Percentiles rank a stretch among this genome's conserved stretches.
phyloP scores from a whole-genome alignment of 2,329 filamentous ascomycete species.

The Lecanicillium sp. region DNA sequence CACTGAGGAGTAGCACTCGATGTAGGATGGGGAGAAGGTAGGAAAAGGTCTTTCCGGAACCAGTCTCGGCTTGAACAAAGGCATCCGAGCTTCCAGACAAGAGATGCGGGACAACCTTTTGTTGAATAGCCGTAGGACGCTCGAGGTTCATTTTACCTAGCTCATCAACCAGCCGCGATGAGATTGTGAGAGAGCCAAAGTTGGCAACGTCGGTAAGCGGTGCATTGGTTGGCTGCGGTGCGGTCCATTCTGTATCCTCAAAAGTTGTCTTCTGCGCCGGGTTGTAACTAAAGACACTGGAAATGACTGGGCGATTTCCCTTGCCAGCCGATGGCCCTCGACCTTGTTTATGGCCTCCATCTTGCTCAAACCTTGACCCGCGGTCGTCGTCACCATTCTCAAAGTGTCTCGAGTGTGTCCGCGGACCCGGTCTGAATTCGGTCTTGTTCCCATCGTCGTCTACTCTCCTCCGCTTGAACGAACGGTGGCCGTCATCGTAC shows the following conservation, averaged over 20 bases:
- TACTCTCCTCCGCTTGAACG: constrained; percentile 38
- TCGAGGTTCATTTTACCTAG: constrained; percentile 82
- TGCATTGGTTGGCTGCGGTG: constrained; percentile 77
- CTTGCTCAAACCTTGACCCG: neutral
- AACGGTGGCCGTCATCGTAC: constrained; percentile 22
- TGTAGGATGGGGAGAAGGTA: constrained; percentile 91
- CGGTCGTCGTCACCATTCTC: neutral
- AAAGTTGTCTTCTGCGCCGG: constrained; percentile 60
- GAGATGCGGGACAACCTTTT: constrained; percentile 75
- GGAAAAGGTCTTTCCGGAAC: constrained; percentile 95
- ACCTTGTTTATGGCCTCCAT: constrained; percentile 9
- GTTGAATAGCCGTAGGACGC: constrained; percentile 90
- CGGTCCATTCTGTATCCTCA: constrained; percentile 40
- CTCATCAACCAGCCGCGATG: constrained; percentile 70
- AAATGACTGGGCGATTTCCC: constrained; percentile 57
- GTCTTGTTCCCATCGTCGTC: constrained; percentile 12
- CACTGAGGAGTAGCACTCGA: constrained; percentile 69
- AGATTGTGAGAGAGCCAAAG: constrained; percentile 80
- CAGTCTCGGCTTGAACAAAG: constrained; percentile 94
- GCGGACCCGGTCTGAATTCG: neutral
- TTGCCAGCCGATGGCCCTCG: constrained; percentile 15
- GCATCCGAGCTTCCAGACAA: constrained; percentile 77
- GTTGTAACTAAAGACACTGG: constrained; percentile 88
- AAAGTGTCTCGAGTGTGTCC: neutral
- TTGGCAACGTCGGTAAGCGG: constrained; percentile 78